These are phyloP conservation scores for Cubamyces sp. DNA, from an alignment of 768 basidiomycete genomes.

Conservation along the genomic window DNA sequence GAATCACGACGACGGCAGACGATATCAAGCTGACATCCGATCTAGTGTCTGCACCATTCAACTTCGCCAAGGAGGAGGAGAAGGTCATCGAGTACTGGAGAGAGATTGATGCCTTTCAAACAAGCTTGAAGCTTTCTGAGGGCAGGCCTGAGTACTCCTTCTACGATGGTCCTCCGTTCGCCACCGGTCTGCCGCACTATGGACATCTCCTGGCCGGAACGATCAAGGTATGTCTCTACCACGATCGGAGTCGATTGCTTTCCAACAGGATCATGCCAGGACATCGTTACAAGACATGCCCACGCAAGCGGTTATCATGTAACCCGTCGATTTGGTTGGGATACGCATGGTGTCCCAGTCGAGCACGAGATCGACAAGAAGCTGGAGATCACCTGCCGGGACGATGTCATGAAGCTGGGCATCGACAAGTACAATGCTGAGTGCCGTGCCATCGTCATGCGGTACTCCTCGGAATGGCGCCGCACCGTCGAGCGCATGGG, in stretches of 20 bases:
- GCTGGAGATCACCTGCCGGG: constrained; percentile 88
- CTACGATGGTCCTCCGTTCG: constrained; percentile 97
- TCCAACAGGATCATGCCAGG: constrained; percentile 51
- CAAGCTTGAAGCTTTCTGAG: constrained; percentile 89
- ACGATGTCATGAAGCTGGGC: constrained; percentile 93
- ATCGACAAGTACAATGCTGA: constrained; percentile 98
- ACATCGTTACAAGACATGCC: constrained; percentile 96
- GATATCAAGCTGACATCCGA: constrained; percentile 8
- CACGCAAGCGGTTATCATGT: constrained; percentile 93
- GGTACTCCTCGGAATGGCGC: constrained; percentile 94
- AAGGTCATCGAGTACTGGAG: constrained; percentile 91
- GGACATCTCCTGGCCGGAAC: constrained; percentile 93
- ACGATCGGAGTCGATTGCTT: constrained; percentile 15
- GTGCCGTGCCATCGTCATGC: constrained; percentile 96
- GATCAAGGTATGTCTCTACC: constrained; percentile 68
- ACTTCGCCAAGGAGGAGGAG: constrained; percentile 87
- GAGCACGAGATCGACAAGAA: constrained; percentile 99
- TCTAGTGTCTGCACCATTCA: constrained; percentile 74
- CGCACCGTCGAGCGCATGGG: constrained; percentile 96
- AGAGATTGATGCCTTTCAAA: constrained; percentile 97
- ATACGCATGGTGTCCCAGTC: constrained; percentile 97
- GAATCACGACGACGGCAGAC: background rate
- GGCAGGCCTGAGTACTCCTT: constrained; percentile 91
- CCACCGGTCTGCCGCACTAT: constrained; percentile 95
- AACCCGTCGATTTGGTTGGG: constrained; percentile 95